Conservation (phyloP, 2,329 filamentous ascomycete genomes). For the Colletotrichum lini region DNA sequence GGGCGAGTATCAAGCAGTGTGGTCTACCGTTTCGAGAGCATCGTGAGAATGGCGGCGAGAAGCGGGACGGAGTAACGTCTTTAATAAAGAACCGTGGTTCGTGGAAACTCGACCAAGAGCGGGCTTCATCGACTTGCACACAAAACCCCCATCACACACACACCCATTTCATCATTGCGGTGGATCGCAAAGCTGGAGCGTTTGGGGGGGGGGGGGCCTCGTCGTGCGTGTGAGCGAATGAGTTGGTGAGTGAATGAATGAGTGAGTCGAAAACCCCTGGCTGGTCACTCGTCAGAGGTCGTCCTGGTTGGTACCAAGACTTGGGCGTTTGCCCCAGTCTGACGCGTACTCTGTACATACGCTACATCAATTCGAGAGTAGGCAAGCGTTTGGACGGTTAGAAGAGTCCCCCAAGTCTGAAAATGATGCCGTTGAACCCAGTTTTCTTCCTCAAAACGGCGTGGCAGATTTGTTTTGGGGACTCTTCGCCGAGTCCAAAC, state of each 20-base stretch:
- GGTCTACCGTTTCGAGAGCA: conserved; percentile 9
- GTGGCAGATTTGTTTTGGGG: conserved; percentile 14
- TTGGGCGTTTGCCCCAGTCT: conserved; percentile 32
- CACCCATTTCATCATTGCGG: conserved; percentile 38
- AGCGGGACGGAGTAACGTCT: conserved; percentile 23
- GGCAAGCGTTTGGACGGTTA: background rate
- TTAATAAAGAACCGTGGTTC: conserved; percentile 20
- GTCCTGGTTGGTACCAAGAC: conserved; percentile 26
- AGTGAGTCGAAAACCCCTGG: conserved; percentile 8
- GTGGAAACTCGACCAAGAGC: conserved; percentile 1
- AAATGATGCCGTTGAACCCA: conserved; percentile 16
- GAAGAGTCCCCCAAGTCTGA: background rate
- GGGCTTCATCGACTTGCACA: conserved; percentile 4
- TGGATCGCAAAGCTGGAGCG: conserved; percentile 33
- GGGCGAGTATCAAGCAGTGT: background rate
- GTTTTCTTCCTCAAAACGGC: conserved; percentile 20
- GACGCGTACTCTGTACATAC: conserved; percentile 29
- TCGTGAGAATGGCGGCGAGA: conserved; percentile 20
- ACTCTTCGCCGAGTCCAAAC: conserved; percentile 5
- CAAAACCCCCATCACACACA: background rate
- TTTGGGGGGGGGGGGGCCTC: background rate
- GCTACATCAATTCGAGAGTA: background rate
- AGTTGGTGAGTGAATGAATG: background rate
- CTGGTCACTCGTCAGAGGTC: background rate
- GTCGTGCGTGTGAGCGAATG: background rate